These are phyloP conservation scores for Hebeloma cylindrosporum DNA, from an alignment of 768 basidiomycete species.

Conservation along the genomic window DNA sequence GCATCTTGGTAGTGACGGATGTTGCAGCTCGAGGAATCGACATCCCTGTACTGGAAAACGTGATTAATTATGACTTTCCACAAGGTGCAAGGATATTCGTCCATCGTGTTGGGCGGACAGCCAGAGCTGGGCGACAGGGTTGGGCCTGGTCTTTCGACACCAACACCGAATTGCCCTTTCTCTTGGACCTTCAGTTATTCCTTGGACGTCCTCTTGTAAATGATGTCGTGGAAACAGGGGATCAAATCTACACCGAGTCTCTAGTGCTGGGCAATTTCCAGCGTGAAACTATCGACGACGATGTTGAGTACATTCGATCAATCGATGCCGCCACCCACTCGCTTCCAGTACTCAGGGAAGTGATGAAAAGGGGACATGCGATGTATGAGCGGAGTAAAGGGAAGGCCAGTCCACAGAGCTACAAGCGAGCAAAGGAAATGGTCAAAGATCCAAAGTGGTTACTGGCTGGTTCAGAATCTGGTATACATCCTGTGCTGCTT, in stretches of 20 bases:
- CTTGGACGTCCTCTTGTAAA: conserved; percentile 74
- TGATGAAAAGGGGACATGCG: conserved; percentile 85
- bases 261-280: conserved; percentile 83
- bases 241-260: conserved; percentile 66
- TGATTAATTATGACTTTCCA: conserved; percentile 98
- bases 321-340: conserved; percentile 65
- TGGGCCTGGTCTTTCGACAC: conserved; percentile 97
- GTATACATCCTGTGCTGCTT: conserved; percentile 70
- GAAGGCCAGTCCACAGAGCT: conserved; percentile 83
- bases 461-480: conserved; percentile 61
- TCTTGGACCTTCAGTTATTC: conserved; percentile 92
- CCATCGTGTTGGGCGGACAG: conserved; percentile 96
- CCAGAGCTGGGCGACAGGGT: conserved; percentile 90
- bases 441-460: conserved; percentile 71
- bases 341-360: conserved; percentile 66
- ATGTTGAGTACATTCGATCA: conserved; percentile 74
- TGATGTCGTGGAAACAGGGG: conserved; percentile 48
- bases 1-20: conserved; percentile 92
- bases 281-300: conserved; percentile 76
- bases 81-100: conserved; percentile 92
- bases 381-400: conserved; percentile 95
- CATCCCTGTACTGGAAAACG: conserved; percentile 94
- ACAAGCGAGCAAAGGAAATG: conserved; percentile 89
- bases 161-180: conserved; percentile 80
- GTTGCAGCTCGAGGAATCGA: conserved; percentile 98